phyloP scores from a whole-genome alignment of 352 stramenopile species.

The Phytophthora kernoviae region DNA sequence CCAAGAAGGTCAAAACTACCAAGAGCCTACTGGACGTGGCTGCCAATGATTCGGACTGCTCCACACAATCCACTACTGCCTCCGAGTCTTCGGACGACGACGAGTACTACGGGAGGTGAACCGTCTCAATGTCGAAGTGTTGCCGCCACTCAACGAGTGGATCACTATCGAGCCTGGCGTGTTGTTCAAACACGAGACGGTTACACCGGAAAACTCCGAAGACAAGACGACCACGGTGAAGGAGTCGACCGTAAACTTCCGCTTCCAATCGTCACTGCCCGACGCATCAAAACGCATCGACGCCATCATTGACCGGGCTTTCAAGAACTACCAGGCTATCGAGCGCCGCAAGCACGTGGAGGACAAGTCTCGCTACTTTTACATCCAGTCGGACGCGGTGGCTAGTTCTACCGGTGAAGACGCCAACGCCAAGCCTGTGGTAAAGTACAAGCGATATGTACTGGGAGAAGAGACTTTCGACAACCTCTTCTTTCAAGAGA shows the following conservation, averaged over 20 bases:
- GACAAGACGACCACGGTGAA: constrained; percentile 30
- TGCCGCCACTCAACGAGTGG: constrained; percentile 50
- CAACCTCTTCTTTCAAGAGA: constrained; percentile 88
- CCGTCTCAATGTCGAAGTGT: constrained; percentile 42
- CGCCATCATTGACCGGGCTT: constrained; percentile 41
- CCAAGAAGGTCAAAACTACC: constrained; percentile 21
- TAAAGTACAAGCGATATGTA: constrained; percentile 71
- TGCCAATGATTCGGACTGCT: constrained; percentile 22
- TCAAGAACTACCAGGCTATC: constrained; percentile 41
- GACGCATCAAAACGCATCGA: constrained; percentile 50
- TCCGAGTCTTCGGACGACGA: constrained; percentile 30
- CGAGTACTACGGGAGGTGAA: constrained; percentile 35
- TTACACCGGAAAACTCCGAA: constrained; percentile 26
- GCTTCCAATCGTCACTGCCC: constrained; percentile 26
- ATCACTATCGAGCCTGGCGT: constrained; percentile 47
- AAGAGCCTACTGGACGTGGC: constrained; percentile 13
- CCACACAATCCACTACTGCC: constrained; percentile 18
- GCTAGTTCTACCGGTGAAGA: constrained; percentile 8
- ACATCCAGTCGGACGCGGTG: constrained; percentile 33
- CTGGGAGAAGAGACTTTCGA: constrained; percentile 85
- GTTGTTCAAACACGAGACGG: constrained; percentile 52
- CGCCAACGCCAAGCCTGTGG: constrained; percentile 11
- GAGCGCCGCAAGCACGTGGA: constrained; percentile 40
- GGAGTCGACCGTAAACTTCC: constrained; percentile 35
- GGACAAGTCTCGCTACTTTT: constrained; percentile 58